Percentiles rank a stretch among this genome's conserved stretches.
These are phyloP conservation scores for Collybia mongolica DNA, from an alignment of 768 basidiomycete species.

Conservation along the genomic window DNA sequence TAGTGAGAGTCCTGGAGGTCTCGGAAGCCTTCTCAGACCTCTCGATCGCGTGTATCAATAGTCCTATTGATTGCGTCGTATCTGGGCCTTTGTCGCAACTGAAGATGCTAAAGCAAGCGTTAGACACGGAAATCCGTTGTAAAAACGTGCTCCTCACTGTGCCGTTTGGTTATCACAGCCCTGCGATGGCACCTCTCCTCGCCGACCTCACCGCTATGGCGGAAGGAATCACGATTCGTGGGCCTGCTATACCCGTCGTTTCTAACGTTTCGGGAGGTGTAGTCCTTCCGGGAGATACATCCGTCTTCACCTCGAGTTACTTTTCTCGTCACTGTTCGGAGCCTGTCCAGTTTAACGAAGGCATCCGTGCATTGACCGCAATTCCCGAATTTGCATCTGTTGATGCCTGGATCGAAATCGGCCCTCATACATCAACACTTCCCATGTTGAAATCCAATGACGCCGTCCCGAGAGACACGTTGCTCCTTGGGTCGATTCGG, in stretches of 20 bases:
- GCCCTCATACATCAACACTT: constrained; percentile 58
- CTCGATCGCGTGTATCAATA: constrained; percentile 63
- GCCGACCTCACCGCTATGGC: constrained; percentile 45
- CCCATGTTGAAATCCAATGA: constrained; percentile 52
- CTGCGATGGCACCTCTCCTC: constrained; percentile 59
- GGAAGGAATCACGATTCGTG: constrained; percentile 29
- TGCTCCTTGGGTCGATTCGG: constrained; percentile 51
- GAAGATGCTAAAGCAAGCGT: constrained; percentile 33
- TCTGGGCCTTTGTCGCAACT: constrained; percentile 52
- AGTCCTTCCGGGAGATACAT: constrained; percentile 48
- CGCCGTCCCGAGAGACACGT: constrained; percentile 23
- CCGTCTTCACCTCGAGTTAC: constrained; percentile 49
- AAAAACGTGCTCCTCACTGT: constrained; percentile 47
- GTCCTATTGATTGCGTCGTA: constrained; percentile 53
- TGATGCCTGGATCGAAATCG: constrained; percentile 64
- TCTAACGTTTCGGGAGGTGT: constrained; percentile 60
- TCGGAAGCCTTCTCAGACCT: constrained; percentile 33
- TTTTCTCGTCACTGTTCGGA: constrained; percentile 57
- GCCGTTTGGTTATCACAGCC: constrained; percentile 66
- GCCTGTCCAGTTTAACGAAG: constrained; percentile 56
- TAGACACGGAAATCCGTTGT: constrained; percentile 34
- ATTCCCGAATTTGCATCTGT: constrained; percentile 22
- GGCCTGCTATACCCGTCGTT: constrained; percentile 59
- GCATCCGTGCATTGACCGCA: constrained; percentile 40
- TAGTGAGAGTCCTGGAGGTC: constrained; percentile 33